A percentile compares a stretch with the other conserved stretches of the same genome.
These are phyloP conservation scores for Angophora floribunda DNA, from an alignment of 345 rosid species.

Conservation along the genomic window DNA sequence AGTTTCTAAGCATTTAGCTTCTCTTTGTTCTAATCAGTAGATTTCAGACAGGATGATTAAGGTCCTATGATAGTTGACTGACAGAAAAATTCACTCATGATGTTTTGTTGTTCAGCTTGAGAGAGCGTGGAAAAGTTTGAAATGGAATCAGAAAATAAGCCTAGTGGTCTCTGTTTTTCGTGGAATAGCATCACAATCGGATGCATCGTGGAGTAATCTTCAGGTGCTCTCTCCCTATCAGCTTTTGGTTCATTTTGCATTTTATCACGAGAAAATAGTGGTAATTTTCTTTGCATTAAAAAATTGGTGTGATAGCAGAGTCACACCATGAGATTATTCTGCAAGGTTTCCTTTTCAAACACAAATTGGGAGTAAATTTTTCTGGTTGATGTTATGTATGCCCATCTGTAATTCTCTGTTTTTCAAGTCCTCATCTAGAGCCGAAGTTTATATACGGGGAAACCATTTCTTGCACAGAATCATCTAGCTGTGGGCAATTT, in stretches of 20 bases:
- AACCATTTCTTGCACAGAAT: neutral
- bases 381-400: neutral
- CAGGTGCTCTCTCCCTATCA: conserved; percentile 15
- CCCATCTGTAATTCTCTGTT: neutral
- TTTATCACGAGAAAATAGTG: neutral
- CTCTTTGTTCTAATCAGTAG: neutral
- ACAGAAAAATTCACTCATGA: neutral
- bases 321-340: neutral
- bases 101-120: conserved; percentile 30
- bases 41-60: neutral
- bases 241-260: neutral
- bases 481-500: neutral
- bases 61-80: neutral
- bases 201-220: conserved; percentile 18
- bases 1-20: neutral
- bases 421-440: neutral
- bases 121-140: conserved; percentile 74
- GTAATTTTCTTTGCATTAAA: neutral
- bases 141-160: conserved; percentile 43
- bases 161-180: conserved; percentile 35
- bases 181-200: conserved; percentile 51
- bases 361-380: neutral
- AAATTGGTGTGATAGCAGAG: neutral
- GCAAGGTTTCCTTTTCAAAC: neutral
- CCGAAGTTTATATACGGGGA: neutral